Conservation (phyloP, 148 eudicot genomes). For the Spergularia marina region DNA sequence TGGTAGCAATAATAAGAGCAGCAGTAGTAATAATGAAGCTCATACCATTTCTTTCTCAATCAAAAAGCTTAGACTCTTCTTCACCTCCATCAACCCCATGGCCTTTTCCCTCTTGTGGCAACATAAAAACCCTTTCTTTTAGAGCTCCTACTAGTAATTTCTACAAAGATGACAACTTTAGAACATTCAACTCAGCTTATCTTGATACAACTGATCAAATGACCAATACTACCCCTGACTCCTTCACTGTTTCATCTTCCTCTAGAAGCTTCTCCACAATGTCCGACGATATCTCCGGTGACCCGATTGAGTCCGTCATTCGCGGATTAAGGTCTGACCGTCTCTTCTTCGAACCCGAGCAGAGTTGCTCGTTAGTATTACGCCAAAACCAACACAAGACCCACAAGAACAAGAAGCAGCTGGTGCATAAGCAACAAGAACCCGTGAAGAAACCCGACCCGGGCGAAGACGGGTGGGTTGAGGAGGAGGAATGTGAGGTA, state of each 20-base stretch:
- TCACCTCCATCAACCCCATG: constrained; percentile 33
- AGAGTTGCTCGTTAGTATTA: constrained; percentile 46
- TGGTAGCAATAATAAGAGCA: no score
- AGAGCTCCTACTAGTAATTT: constrained; percentile 26
- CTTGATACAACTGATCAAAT: constrained; percentile 6
- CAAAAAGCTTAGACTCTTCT: constrained; percentile 37
- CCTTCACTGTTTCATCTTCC: constrained; percentile 17
- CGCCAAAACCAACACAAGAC: constrained; percentile 1
- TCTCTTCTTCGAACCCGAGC: constrained; percentile 68
- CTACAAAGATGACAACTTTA: constrained; percentile 25
- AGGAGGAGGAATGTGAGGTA: neutral
- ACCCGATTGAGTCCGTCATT: constrained; percentile 46
- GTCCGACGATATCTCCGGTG: constrained; percentile 24
- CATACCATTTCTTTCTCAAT: constrained; percentile 43
- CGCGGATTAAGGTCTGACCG: constrained; percentile 55
- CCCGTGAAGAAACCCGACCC: neutral
- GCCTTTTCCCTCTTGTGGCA: constrained; percentile 58
- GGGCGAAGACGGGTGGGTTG: neutral
- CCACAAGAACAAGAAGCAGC: constrained; percentile 1
- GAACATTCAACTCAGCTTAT: constrained; percentile 40
- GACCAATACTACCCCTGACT: neutral
- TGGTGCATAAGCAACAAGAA: neutral
- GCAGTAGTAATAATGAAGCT: constrained; percentile 54
- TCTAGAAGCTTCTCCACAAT: constrained; percentile 29
- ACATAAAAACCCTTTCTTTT: constrained; percentile 65